Evolutionary conservation across 1,284 basidiomycete species (phyloP).

Genomic region (Austroboletus sp.): DNA sequence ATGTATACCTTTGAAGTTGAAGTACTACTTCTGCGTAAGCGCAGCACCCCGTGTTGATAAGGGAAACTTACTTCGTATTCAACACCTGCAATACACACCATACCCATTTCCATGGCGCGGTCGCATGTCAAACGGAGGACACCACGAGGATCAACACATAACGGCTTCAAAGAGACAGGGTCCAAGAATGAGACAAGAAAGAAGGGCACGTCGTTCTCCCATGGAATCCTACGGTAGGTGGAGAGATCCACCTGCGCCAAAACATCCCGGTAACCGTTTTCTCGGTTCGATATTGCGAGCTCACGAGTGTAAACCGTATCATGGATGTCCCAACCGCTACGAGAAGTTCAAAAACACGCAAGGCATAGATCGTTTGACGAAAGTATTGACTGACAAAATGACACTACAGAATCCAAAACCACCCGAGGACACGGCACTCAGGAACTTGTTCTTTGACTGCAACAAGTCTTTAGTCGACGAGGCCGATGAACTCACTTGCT

Average conservation of each 20-base stretch:
- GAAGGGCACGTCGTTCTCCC: constrained; percentile 89
- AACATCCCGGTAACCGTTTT: constrained; percentile 88
- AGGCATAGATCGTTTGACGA: constrained; percentile 1
- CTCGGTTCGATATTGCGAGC: constrained; percentile 81
- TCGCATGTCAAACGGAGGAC: constrained; percentile 61
- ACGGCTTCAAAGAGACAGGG: constrained; percentile 68
- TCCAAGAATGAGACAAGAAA: constrained; percentile 89
- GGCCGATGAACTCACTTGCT: background rate
- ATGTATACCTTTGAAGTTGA: constrained; percentile 77
- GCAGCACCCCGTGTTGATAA: background rate
- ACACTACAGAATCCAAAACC: constrained; percentile 92
- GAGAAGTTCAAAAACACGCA: background rate
- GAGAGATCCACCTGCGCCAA: constrained; percentile 79
- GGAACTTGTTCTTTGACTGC: constrained; percentile 85
- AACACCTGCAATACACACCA: constrained; percentile 69
- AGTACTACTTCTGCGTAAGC: constrained; percentile 59
- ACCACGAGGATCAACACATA: constrained; percentile 81
- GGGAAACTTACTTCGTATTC: constrained; percentile 75
- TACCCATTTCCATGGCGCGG: constrained; percentile 44
- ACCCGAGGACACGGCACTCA: constrained; percentile 73
- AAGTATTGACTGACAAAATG: constrained; percentile 57
- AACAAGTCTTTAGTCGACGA: constrained; percentile 4
- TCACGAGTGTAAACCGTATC: constrained; percentile 79
- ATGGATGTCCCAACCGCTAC: constrained; percentile 83
- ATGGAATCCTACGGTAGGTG: constrained; percentile 81